phyloP scores from a whole-genome alignment of 129 eudicot genomes.

The Apium graveolens region DNA sequence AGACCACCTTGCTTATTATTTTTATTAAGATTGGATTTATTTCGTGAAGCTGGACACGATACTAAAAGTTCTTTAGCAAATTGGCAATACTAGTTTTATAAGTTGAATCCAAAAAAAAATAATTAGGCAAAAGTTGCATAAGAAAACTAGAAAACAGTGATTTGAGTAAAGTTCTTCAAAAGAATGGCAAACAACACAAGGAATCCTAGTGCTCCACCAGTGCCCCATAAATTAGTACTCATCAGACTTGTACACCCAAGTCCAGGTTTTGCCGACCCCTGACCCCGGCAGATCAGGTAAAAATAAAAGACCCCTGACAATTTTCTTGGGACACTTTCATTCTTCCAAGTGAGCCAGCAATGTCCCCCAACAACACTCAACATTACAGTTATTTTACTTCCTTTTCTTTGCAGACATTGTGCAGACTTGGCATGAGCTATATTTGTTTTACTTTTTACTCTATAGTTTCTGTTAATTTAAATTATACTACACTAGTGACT shows the following conservation, averaged over 20 bases:
- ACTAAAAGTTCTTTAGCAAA: too few relatives aligned
- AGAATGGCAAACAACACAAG: background rate
- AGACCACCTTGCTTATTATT: too few relatives aligned
- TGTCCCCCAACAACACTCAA: background rate
- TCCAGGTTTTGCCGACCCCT: slow-evolving; percentile 2
- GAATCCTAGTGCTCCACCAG: slow-evolving; percentile 4
- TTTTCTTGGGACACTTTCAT: slow-evolving; percentile 1
- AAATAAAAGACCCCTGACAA: background rate
- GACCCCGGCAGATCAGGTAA: slow-evolving; percentile 1
- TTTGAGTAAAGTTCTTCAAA: background rate
- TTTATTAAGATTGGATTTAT: too few relatives aligned
- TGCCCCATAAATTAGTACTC: slow-evolving; percentile 7
- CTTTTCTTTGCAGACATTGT: background rate
- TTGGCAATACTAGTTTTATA: too few relatives aligned
- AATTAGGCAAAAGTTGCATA: background rate
- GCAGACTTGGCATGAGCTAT: background rate
- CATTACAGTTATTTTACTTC: background rate
- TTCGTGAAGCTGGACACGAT: too few relatives aligned
- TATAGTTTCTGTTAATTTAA: background rate
- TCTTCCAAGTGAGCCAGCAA: slow-evolving; percentile 2
- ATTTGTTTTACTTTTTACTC: background rate
- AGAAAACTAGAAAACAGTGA: background rate
- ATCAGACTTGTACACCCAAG: background rate
- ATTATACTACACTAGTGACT: background rate
- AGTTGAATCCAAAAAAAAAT: too few relatives aligned